Percentiles rank a stretch among this genome's conserved stretches.
Evolutionary conservation across 1,284 basidiomycete genomes (phyloP).

Genomic region (Marasmius fiardii): DNA sequence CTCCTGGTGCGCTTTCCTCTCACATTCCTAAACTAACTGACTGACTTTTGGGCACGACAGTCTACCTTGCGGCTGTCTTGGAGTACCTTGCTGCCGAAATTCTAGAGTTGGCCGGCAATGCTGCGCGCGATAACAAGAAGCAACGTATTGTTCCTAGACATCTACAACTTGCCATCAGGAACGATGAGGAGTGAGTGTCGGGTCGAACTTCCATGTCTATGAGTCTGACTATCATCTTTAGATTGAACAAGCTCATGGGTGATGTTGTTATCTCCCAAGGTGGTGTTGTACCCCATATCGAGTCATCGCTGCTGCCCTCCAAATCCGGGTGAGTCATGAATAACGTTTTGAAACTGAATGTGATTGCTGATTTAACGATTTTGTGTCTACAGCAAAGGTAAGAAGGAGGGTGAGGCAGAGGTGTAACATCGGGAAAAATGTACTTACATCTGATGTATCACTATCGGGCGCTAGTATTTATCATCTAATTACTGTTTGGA

Average conservation of each 20-base stretch:
- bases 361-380: conserved; percentile 7
- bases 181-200: conserved; percentile 67
- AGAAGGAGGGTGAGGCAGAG: conserved; percentile 35
- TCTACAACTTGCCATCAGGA: conserved; percentile 85
- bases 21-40: not conserved
- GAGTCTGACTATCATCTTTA: conserved; percentile 18
- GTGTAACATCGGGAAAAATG: conserved; percentile 19
- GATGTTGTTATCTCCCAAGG: conserved; percentile 89
- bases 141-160: conserved; percentile 89
- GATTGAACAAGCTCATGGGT: conserved; percentile 70
- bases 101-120: conserved; percentile 87
- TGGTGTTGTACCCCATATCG: conserved; percentile 74
- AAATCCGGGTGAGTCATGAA: conserved; percentile 32
- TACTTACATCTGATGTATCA: not conserved
- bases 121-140: conserved; percentile 82
- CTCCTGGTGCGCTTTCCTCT: conserved; percentile 56
- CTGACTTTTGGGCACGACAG: conserved; percentile 30
- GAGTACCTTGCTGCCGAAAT: conserved; percentile 89
- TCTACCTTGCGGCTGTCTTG: conserved; percentile 75
- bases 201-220: not conserved
- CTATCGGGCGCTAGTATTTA: conserved; percentile 10
- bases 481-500: conserved; percentile 7
- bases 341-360: not conserved
- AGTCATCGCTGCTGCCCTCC: conserved; percentile 36
- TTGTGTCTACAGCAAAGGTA: conserved; percentile 28